Conservation (phyloP, 129 eudicot genomes). For the Chrysanthemum makinoi region DNA sequence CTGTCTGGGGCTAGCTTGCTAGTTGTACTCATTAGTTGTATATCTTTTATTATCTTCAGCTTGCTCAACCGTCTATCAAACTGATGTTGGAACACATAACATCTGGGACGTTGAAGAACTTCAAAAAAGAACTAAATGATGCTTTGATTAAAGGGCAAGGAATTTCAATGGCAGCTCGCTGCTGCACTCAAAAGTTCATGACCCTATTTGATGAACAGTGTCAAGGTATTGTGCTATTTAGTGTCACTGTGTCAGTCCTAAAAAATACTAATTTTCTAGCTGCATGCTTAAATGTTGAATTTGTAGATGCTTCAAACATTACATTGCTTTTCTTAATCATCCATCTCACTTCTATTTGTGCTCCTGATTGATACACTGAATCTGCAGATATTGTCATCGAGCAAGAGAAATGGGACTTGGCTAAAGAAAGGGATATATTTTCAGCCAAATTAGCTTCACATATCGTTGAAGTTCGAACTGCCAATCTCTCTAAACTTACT, state of each 20-base stretch:
- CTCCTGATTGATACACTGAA: background rate
- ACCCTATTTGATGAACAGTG: conserved; percentile 59
- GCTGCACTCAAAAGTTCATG: no score
- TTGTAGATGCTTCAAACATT: conserved; percentile 44
- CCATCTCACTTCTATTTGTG: background rate
- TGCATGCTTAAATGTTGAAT: background rate
- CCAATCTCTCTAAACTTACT: conserved; percentile 67
- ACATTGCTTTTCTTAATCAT: background rate
- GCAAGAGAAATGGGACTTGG: conserved; percentile 81
- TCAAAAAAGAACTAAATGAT: conserved; percentile 56
- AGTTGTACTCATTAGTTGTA: background rate
- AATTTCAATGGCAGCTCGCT: conserved; percentile 62
- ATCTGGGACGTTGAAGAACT: conserved; percentile 56
- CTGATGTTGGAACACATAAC: conserved; percentile 68
- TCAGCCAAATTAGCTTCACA: conserved; percentile 69
- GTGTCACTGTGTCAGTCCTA: background rate
- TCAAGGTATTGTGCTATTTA: conserved; percentile 45
- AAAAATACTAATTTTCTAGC: background rate
- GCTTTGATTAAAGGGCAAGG: conserved; percentile 70
- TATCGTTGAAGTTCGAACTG: conserved; percentile 53
- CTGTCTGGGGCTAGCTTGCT: background rate
- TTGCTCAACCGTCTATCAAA: conserved; percentile 67
- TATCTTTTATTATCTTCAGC: conserved; percentile 35
- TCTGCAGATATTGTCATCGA: conserved; percentile 55
- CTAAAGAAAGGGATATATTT: conserved; percentile 66